A percentile compares a stretch with the other conserved stretches of the same genome.
Conservation (phyloP, 129 eudicot species). For the Flaveria bidentis region DNA sequence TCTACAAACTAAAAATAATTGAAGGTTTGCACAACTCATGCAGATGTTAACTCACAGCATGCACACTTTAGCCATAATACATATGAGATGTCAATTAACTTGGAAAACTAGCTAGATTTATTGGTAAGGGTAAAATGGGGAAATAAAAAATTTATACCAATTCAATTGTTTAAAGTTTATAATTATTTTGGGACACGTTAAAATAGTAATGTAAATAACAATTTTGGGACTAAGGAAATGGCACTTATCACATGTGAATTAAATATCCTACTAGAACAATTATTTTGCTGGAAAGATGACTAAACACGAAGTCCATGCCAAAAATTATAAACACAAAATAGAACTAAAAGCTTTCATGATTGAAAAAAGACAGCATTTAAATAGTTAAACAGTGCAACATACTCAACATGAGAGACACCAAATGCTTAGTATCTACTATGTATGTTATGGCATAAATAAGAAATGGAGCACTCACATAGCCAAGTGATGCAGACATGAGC, state of each 20-base stretch:
- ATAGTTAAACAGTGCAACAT: not conserved
- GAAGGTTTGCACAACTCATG: not conserved
- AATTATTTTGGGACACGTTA: too few species aligned
- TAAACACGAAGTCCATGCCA: not conserved
- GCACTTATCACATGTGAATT: too few species aligned
- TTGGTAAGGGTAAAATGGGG: too few species aligned
- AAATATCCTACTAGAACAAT: too few species aligned
- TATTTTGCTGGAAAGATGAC: too few species aligned
- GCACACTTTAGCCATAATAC: not conserved
- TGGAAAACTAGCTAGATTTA: not conserved
- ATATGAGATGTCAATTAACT: not conserved
- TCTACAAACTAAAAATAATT: not conserved
- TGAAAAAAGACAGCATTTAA: not conserved
- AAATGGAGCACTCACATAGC: constrained; percentile 71
- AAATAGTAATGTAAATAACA: too few species aligned
- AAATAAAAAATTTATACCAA: too few species aligned
- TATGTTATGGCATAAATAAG: constrained; percentile 4
- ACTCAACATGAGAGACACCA: not conserved
- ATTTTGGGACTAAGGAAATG: too few species aligned
- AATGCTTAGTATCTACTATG: constrained; percentile 8
- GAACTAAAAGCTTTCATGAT: not conserved
- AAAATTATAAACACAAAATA: not conserved
- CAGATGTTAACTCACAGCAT: not conserved
- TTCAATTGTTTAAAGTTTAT: too few species aligned
- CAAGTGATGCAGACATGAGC: constrained; percentile 79